Evolutionary conservation across 192 early-diverging fungal species (phyloP).

Genomic region (Coemansia sp.): DNA sequence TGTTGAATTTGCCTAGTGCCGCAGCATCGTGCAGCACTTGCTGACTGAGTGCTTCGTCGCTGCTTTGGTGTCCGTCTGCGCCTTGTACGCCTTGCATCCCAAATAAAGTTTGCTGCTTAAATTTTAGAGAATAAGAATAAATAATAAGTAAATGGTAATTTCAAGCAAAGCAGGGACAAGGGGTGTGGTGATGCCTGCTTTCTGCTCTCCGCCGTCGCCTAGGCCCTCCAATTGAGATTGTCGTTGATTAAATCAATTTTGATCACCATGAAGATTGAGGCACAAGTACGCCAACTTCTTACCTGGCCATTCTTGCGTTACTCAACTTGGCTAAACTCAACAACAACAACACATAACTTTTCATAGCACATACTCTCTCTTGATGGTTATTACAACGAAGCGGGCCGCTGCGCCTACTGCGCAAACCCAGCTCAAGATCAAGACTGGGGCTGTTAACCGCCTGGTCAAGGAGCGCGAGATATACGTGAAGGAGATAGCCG

Average conservation of each 20-base stretch:
- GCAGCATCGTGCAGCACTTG: conserved; percentile 21
- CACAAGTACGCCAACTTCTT: too few species aligned
- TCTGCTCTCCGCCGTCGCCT: not conserved
- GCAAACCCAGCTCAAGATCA: conserved; percentile 39
- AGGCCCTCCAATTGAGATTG: not conserved
- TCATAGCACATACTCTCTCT: not conserved
- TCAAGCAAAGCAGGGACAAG: not conserved
- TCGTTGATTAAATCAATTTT: not conserved
- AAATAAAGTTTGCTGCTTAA: not conserved
- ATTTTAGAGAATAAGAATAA: not conserved
- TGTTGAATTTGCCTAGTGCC: conserved; percentile 34
- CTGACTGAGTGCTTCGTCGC: conserved; percentile 23
- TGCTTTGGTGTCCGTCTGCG: conserved; percentile 22
- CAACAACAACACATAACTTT: not conserved
- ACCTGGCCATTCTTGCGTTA: not conserved
- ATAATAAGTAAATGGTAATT: not conserved
- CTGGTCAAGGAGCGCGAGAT: conserved; percentile 38
- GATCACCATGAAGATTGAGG: not conserved
- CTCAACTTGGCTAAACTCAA: not conserved
- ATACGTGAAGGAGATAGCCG: conserved; percentile 26
- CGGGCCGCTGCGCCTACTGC: not conserved
- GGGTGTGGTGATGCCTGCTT: not conserved
- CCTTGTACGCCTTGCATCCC: conserved; percentile 31
- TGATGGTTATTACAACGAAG: not conserved
- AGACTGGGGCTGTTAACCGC: conserved; percentile 43